These are phyloP conservation scores for Cylindricascospora bacillispora DNA, from an alignment of 1,139 yeast species.

Conservation along the genomic window DNA sequence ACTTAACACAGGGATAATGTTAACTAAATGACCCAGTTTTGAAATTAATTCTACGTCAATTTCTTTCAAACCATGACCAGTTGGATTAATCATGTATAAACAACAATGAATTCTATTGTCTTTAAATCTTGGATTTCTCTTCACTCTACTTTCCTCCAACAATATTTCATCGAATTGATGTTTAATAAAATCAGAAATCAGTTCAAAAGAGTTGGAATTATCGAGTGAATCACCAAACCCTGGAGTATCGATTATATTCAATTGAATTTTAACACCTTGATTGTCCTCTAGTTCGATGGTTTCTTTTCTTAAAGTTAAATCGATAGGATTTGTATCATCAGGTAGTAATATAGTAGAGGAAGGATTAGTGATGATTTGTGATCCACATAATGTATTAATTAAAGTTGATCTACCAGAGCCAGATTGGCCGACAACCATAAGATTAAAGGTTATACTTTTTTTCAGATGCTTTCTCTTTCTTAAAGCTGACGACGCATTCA, in stretches of 20 bases:
- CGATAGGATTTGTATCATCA: slow-evolving; percentile 33
- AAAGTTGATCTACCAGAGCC: slow-evolving; percentile 83
- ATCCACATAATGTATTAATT: slow-evolving; percentile 80
- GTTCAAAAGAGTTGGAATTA: slow-evolving; percentile 46
- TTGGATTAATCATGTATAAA: slow-evolving; percentile 57
- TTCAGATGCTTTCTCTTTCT: slow-evolving; percentile 67
- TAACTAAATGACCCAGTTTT: slow-evolving; percentile 65
- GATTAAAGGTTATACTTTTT: slow-evolving; percentile 72
- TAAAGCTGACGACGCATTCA: slow-evolving; percentile 34
- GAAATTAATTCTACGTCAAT: slow-evolving; percentile 69
- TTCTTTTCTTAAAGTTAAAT: slow-evolving; percentile 36
- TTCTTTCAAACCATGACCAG: slow-evolving; percentile 70
- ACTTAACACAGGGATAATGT: slow-evolving; percentile 76
- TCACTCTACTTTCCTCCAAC: slow-evolving; percentile 81
- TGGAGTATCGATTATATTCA: slow-evolving; percentile 65
- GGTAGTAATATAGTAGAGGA: slow-evolving; percentile 35
- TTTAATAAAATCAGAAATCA: slow-evolving; percentile 58
- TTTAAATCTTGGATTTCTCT: slow-evolving; percentile 72
- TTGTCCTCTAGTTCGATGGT: slow-evolving; percentile 58
- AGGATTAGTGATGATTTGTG: slow-evolving; percentile 50
- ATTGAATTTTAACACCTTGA: slow-evolving; percentile 56
- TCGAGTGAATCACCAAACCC: slow-evolving; percentile 70
- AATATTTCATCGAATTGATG: slow-evolving; percentile 82
- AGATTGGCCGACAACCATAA: slow-evolving; percentile 71
- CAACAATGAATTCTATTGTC: slow-evolving; percentile 70